Base-by-base conservation (phyloP, 441 rosid species). In the Pelargonium cotyledonis region DNA sequence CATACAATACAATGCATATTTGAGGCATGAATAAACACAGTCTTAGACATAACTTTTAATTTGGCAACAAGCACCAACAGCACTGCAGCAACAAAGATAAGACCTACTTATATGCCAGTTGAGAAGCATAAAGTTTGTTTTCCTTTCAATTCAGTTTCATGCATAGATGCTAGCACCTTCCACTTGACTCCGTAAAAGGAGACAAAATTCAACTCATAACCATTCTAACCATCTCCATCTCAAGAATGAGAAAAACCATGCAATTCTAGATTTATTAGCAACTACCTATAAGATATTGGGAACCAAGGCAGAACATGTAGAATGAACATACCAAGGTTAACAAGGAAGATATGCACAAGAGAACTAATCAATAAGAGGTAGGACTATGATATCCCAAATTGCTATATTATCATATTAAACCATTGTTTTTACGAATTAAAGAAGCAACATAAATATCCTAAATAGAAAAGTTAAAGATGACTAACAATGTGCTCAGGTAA, bases 401-500 rank as follows among this genome's bases (percentile, higher is more conserved):
- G 65, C 61, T 14, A 77, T 44, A 61, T 62, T 38, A 72, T 29
- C 57, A 73, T 63, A 29, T 73, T 61, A 15, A 49, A 51, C 21
- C 69, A 75, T 47, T 31, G 71, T 75, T 76, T 69, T 70, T 61
- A 70, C 31, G 12, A 72, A 66, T 47, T 46, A 68, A 76, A 63
- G 73, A 77, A 82, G 63, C 67, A 76, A 68, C 70, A 63, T 12
- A 41, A 68, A 65, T 73, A 41, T 53, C 78, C 78, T 74, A 74
- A 51, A 72, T 66, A 77, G 65, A 38, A 18, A 68, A 76, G 78
- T 51, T 71, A 66, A 67, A 57, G 77, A 75, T 74, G 65, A 75
- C 83, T 81, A 81, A 79, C 79, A 73, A 82, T 70, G 80, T 61
- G 77, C 67, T 75, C 69, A 63, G 78, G 23, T 21, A 21, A 21